phyloP scores from a whole-genome alignment of 139 green algal genomes.

The Zygnema cylindricum region DNA sequence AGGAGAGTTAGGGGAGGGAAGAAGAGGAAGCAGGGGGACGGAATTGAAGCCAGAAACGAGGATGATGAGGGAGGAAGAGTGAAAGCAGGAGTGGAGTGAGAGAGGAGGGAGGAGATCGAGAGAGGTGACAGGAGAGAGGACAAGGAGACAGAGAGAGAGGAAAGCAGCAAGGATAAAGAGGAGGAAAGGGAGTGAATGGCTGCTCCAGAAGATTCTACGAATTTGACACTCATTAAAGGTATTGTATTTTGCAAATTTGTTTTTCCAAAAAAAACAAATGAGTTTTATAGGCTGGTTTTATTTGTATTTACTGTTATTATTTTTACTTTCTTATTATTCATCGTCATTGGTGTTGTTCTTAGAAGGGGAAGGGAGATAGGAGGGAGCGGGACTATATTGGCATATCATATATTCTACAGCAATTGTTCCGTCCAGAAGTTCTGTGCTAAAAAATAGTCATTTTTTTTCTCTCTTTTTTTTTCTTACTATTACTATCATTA shows the following conservation, averaged over 20 bases:
- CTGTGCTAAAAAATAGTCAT: not conserved
- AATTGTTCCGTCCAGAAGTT: not conserved
- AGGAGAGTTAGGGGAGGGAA: not conserved
- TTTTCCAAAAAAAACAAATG: too few relatives aligned
- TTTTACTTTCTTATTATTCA: too few relatives aligned
- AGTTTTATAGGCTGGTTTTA: too few relatives aligned
- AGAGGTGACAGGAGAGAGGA: not conserved
- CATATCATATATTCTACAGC: not conserved
- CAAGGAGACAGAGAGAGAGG: not conserved
- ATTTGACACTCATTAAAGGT: not conserved
- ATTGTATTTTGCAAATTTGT: not conserved
- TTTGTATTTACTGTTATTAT: too few relatives aligned
- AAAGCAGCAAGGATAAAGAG: not conserved
- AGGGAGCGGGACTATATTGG: too few relatives aligned
- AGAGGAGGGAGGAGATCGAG: not conserved
- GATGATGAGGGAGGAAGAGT: not conserved
- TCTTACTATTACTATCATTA: too few relatives aligned
- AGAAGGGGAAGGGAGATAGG: too few relatives aligned
- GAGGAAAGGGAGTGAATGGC: not conserved
- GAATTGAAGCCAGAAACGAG: not conserved
- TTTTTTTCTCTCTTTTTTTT: too few relatives aligned
- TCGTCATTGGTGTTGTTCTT: too few relatives aligned
- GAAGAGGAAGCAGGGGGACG: not conserved
- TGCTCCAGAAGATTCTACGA: not conserved
- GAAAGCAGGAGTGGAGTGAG: not conserved